phyloP scores from a whole-genome alignment of 768 basidiomycete species.

The Dendrothele bispora region DNA sequence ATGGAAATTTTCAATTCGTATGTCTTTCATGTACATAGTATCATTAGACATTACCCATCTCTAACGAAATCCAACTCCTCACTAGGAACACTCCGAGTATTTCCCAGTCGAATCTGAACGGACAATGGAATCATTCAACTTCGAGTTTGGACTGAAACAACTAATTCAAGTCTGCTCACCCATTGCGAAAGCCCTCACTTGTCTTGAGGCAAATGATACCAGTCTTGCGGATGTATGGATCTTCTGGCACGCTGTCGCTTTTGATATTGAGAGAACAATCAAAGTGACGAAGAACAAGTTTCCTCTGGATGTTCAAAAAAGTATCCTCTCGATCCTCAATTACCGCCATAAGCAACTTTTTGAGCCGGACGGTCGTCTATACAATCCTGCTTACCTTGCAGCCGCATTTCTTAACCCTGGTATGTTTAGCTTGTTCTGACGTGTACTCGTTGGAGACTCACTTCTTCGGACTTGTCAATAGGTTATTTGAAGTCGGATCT shows the following conservation, averaged over 20 bases:
- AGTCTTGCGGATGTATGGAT: slow-evolving; percentile 26
- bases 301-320: slow-evolving; percentile 10
- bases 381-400: slow-evolving; percentile 15
- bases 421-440: slow-evolving; percentile 10
- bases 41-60: background rate
- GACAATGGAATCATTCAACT: slow-evolving; percentile 9
- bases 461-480: background rate
- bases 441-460: too few species aligned
- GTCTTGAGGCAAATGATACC: slow-evolving; percentile 28
- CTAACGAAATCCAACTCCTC: background rate
- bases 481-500: slow-evolving; percentile 1
- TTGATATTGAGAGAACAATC: slow-evolving; percentile 14
- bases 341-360: slow-evolving; percentile 20
- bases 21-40: slow-evolving; percentile 2
- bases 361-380: slow-evolving; percentile 17
- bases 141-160: slow-evolving; percentile 15
- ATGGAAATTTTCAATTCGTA: slow-evolving; percentile 11
- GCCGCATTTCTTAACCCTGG: slow-evolving; percentile 25
- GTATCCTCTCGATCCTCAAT: slow-evolving; percentile 21
- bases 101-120: slow-evolving; percentile 1
- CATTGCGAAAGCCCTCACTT: slow-evolving; percentile 19
- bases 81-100: background rate
- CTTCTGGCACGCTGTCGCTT: slow-evolving; percentile 28
- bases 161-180: slow-evolving; percentile 14
- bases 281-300: slow-evolving; percentile 8